Evolutionary conservation across 2,329 filamentous ascomycete species (phyloP), one percentile per base, ranked within the genome.

Genomic region (Verticillium tricorpus): DNA sequence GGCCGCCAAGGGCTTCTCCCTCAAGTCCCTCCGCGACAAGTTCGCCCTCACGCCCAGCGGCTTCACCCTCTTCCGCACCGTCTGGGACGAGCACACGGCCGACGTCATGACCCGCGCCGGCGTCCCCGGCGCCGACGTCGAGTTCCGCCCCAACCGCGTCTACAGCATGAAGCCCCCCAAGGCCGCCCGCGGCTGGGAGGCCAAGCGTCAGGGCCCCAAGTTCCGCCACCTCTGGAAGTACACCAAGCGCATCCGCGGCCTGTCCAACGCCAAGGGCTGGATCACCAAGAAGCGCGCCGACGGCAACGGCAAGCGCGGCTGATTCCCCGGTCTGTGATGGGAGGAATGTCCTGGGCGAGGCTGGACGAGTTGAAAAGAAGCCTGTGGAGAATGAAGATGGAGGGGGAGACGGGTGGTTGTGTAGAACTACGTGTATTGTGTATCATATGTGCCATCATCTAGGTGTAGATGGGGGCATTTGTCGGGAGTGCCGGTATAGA

Each of bases 81-180:
- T 90, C 67, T 98, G 93, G 92, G 95, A 99, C 75, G 91, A 95
- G 63, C 86, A 85, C 69, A 99, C 91, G 60, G 87, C 86, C n/a
- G 87, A 81, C 58, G 92, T 99, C 65, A 97, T 99, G 94, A 81
- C 87, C 72, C 85, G 91, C 69, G 85, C 90, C 68, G 87, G 85
- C 63, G 82, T 96, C 65, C 83, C 86, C 32, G 92, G 92, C 57
- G 87, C 88, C 62, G 89, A 96, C 70, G 74, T 97, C 66, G 92
- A 97, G 79, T 91, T 96, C 76, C 91, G 91, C 80, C 86, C 87
- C 72, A 89, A 89, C 78, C 91, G 87, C 71, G 84, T 94, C 64
- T 85, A 90, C 78, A 85, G 84, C 68, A 77, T 88, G 69, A 88
- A 89, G 80, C 78, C 78, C 54, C 83, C 84, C 55, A 80, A 82